Evolutionary conservation across 305 asterid genomes (phyloP), one percentile per base, ranked within the genome.

Genomic region (Euphrasia arctica): DNA sequence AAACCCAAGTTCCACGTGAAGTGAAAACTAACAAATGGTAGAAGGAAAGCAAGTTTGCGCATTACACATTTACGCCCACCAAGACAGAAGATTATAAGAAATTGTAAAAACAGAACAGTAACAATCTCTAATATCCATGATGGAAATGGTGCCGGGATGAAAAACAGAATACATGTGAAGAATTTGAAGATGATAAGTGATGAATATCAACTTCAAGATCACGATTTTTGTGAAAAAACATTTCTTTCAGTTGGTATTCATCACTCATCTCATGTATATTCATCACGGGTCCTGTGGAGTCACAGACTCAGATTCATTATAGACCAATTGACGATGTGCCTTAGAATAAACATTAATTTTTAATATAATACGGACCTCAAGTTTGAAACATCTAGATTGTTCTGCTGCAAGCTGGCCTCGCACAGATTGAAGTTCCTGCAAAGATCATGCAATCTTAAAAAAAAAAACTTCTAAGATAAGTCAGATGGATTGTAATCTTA

Each of bases 321-420:
- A 32, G 22, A 61, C 66, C 56, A 28, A 12, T 58, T 36, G 54
- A 67, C 2, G 41, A 58, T 47, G 63, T 58, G 54, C 18, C 52
- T 34, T 32, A 62, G 63, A 75, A 62, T 63, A 15, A 11, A 52
- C 49, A 66, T 55, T 58, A 64, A 39, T 70, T 45, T 64, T 11
- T 64, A 49, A 18, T 36, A 47, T 60, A 54, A 58, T 43, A 76
- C 82, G 32, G 64, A 93, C 99, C 99, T 93, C 99, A 54, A 93
- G 96, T 77, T 93, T 93, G 84, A 93, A 93, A 79, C 97, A 90
- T 78, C 99, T 88, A 18, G 99, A 93, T 74, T 88, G 99, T 78
- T 93, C 99, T 70, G 91, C 82, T 65, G 89, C 95, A 72, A 93
- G 95, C 77, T 88, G 99, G 68, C 96, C 87, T 63, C 97, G 86